A percentile compares a stretch with the other conserved stretches of the same genome.
phyloP scores from a whole-genome alignment of 306 rosid genomes.

The Rubus parviflorus region DNA sequence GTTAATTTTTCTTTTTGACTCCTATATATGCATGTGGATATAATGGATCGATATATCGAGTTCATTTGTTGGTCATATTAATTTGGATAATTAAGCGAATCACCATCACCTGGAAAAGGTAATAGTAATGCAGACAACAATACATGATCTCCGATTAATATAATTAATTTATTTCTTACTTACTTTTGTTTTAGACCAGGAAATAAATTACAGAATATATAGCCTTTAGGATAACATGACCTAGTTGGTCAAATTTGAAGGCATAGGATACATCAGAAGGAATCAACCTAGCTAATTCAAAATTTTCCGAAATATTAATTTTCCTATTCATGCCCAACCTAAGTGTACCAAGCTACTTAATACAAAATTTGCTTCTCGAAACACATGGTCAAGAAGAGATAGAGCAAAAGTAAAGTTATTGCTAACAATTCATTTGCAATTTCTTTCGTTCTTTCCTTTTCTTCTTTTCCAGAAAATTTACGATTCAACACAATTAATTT shows the following conservation, averaged over 20 bases:
- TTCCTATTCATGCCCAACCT: too few relatives aligned
- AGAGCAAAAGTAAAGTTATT: not conserved
- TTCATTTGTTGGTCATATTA: not conserved
- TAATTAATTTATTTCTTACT: too few relatives aligned
- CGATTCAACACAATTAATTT: too few relatives aligned
- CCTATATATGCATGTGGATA: not conserved
- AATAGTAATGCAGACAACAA: not conserved
- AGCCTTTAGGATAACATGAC: not conserved
- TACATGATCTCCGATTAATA: too few relatives aligned
- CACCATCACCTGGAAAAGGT: not conserved
- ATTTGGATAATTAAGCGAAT: not conserved
- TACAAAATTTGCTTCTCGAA: too few relatives aligned
- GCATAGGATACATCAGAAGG: not conserved
- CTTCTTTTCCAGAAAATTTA: not conserved
- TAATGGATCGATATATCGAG: not conserved
- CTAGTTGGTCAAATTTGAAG: not conserved
- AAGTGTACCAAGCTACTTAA: too few relatives aligned
- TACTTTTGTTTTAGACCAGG: too few relatives aligned
- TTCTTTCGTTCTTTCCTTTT: not conserved
- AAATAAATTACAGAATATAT: too few relatives aligned
- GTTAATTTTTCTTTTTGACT: slow-evolving; percentile 3
- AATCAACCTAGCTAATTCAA: too few relatives aligned
- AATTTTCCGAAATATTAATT: too few relatives aligned
- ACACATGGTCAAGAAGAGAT: not conserved
- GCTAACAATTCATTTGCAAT: too few relatives aligned